phyloP scores from a whole-genome alignment of 129 eudicot genomes.

The carrot (Daucus carota) region DNA sequence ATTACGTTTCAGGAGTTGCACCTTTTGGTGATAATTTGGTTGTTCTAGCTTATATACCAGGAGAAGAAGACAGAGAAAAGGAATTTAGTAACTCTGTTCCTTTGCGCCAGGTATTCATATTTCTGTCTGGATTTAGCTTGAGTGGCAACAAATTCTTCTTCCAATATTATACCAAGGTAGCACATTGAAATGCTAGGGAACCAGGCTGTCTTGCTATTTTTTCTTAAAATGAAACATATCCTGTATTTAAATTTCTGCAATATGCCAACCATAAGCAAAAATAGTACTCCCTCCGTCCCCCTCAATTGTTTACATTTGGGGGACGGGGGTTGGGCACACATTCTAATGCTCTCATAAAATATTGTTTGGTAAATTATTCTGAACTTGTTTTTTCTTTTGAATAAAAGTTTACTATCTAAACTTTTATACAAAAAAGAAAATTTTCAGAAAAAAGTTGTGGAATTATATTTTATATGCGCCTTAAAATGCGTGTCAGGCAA shows the following conservation, averaged over 20 bases:
- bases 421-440: no score
- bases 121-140: not conserved
- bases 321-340: no score
- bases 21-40: slow-evolving; percentile 97
- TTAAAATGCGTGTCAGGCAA: no score
- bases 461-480: no score
- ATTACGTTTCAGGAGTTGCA: slow-evolving; percentile 92
- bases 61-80: slow-evolving; percentile 78
- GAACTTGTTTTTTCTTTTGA: no score
- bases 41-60: slow-evolving; percentile 84
- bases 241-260: not conserved
- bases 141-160: not conserved
- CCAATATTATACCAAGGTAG: not conserved
- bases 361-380: no score
- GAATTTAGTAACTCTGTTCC: slow-evolving; percentile 70
- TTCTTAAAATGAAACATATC: not conserved
- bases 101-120: slow-evolving; percentile 67
- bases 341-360: no score
- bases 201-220: not conserved
- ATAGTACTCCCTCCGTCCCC: no score
- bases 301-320: no score
- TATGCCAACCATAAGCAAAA: not conserved
- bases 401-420: no score
- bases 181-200: not conserved
- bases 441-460: no score